phyloP scores from a whole-genome alignment of 2,329 filamentous ascomycete genomes.

The Hypoxylon sp. region DNA sequence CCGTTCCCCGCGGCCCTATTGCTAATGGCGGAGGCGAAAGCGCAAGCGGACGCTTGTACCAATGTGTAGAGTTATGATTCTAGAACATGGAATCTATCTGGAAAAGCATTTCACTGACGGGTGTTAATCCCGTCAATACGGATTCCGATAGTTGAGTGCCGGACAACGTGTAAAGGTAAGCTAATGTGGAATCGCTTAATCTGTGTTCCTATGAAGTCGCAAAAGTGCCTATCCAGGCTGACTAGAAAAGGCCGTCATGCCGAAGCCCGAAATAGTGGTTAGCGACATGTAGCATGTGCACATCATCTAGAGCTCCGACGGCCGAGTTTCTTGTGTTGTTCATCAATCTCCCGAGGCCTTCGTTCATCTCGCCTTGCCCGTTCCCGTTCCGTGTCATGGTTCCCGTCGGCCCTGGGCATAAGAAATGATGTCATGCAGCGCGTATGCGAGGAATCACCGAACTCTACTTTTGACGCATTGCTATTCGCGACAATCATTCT shows the following conservation, averaged over 20 bases:
- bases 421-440: constrained; percentile 26
- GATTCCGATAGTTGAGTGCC: not conserved
- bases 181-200: constrained; percentile 2
- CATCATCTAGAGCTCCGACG: constrained; percentile 4
- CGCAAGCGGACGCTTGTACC: constrained; percentile 23
- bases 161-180: not conserved
- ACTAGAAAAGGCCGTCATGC: constrained; percentile 6
- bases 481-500: not conserved
- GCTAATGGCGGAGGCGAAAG: constrained; percentile 27
- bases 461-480: constrained; percentile 1
- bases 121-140: constrained; percentile 20
- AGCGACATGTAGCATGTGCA: constrained; percentile 2
- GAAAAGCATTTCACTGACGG: constrained; percentile 8
- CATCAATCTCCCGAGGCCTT: constrained; percentile 3
- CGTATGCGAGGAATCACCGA: constrained; percentile 24
- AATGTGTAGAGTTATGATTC: constrained; percentile 30
- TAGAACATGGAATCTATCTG: constrained; percentile 22
- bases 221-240: not conserved
- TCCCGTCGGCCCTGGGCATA: constrained; percentile 16
- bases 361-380: constrained; percentile 7
- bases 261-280: constrained; percentile 23
- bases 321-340: constrained; percentile 14
- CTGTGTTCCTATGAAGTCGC: constrained; percentile 7
- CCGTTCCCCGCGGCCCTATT: constrained; percentile 46
- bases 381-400: constrained; percentile 20